Conservation (phyloP, 2,329 filamentous ascomycete species). For the Botrytis aclada region DNA sequence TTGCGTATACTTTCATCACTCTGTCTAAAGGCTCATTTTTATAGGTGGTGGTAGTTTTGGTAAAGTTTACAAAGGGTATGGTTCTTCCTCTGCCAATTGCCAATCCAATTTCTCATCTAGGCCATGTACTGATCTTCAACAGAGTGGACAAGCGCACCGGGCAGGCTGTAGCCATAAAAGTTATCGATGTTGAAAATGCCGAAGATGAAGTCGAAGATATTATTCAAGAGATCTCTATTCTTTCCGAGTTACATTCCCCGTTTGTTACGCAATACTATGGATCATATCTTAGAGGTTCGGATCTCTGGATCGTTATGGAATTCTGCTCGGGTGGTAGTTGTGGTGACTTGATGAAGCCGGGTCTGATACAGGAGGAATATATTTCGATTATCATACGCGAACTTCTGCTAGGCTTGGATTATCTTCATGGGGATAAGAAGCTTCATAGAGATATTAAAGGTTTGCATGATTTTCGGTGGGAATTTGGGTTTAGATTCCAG, state of each 20-base stretch:
- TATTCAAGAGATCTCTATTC: slow-evolving; percentile 96
- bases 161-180: slow-evolving; percentile 93
- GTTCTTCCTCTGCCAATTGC: slow-evolving; percentile 22
- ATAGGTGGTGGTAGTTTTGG: slow-evolving; percentile 94
- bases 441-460: slow-evolving; percentile 95
- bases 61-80: slow-evolving; percentile 95
- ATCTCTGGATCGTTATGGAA: slow-evolving; percentile 99
- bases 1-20: slow-evolving; percentile 17
- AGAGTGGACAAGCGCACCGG: slow-evolving; percentile 92
- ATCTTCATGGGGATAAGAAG: slow-evolving; percentile 93
- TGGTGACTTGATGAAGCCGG: slow-evolving; percentile 92
- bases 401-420: slow-evolving; percentile 83
- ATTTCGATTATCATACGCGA: slow-evolving; percentile 95
- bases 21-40: slow-evolving; percentile 30
- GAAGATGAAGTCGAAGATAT: slow-evolving; percentile 99
- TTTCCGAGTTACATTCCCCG: slow-evolving; percentile 91
- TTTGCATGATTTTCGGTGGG: slow-evolving; percentile 40
- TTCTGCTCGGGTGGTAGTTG: slow-evolving; percentile 97
- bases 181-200: slow-evolving; percentile 98
- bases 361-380: slow-evolving; percentile 87
- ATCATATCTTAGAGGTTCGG: slow-evolving; percentile 91
- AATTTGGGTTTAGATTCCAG: not conserved
- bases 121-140: slow-evolving; percentile 28
- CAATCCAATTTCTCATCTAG: not conserved
- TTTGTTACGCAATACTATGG: slow-evolving; percentile 98